Conservation (phyloP, 345 rosid genomes). For the Xanthoceras sorbifolium region DNA sequence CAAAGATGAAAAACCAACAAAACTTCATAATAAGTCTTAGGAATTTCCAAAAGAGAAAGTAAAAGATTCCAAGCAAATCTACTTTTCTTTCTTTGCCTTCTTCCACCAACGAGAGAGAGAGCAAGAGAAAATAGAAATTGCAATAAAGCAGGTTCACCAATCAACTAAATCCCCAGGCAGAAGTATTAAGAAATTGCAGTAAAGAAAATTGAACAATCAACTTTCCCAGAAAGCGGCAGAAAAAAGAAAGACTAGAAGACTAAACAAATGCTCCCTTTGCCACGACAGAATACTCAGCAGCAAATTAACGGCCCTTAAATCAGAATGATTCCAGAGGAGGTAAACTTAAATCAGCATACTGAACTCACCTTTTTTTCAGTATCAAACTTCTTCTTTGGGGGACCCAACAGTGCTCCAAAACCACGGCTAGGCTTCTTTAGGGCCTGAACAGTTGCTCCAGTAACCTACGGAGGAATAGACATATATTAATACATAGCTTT, state of each 20-base stretch:
- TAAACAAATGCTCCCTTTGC: not conserved
- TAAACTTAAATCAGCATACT: not conserved
- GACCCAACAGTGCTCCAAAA: constrained; percentile 60
- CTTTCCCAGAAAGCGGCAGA: not conserved
- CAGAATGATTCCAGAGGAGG: not conserved
- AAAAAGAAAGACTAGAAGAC: not conserved
- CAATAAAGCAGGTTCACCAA: not conserved
- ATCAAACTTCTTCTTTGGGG: constrained; percentile 48
- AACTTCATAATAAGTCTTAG: not conserved
- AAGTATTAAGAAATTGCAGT: not conserved
- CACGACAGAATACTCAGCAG: not conserved
- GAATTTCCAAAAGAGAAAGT: not conserved
- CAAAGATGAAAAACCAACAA: not conserved
- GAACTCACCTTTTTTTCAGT: constrained; percentile 51
- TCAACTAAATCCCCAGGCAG: not conserved
- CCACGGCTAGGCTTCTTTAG: constrained; percentile 60
- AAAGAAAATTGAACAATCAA: not conserved
- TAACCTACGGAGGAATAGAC: constrained; percentile 39
- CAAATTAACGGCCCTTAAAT: not conserved
- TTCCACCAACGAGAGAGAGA: not conserved
- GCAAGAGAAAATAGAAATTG: not conserved
- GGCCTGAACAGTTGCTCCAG: constrained; percentile 54
- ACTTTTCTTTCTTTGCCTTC: not conserved
- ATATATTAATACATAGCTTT: constrained; percentile 17
- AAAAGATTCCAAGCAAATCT: not conserved